Base-by-base conservation (phyloP, 768 basidiomycete species). In the Saitozyma sp. region DNA sequence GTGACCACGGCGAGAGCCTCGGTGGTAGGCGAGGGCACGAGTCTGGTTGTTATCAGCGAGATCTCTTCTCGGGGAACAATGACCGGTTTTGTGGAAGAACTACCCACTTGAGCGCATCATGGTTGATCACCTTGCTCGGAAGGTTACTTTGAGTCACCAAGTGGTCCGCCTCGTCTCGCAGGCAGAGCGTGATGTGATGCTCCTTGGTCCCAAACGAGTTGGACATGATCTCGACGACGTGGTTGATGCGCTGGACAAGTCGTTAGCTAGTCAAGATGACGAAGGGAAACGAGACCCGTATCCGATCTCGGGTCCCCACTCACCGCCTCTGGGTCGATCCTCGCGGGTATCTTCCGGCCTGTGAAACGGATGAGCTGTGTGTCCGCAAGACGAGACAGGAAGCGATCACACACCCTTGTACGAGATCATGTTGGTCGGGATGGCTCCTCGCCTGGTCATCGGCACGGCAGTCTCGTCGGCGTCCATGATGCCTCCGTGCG, bases 91-190 rank as follows among this genome's bases (percentile, higher is more conserved):
- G 13, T 52, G 16, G 16, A 38, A 48, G 29, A 5, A 52, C 0
- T 11, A 54, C 71, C 45, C 17, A 76, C 74, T 75, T 74, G 40
- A 79, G 60, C 11, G 63, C 59, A 40, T 66, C 66, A 45, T 71
- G 69, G 17, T 66, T 64, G 38, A 66, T 64, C 29, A 79, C 74
- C 57, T 72, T 71, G 37, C 65, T 64, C 2, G 69, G 58, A 14
- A 79, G 62, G 54, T 72, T 75, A 37, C 66, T 62, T 55, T 77
- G 74, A n/a, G 78, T 79, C 14, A 79, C 69, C 8, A 78, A 63
- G 14, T 50, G 54, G 52, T 77, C 76, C 5, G 50, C 55, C 59
- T 76, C 74, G 55, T 77, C 75, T 56, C 75, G 63, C 7, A 77
- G 57, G 54, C 71, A 74, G 5, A 77, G 68, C 10, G 75, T 77